Conservation (phyloP, 345 rosid species). For the Lepidium didymum region DNA sequence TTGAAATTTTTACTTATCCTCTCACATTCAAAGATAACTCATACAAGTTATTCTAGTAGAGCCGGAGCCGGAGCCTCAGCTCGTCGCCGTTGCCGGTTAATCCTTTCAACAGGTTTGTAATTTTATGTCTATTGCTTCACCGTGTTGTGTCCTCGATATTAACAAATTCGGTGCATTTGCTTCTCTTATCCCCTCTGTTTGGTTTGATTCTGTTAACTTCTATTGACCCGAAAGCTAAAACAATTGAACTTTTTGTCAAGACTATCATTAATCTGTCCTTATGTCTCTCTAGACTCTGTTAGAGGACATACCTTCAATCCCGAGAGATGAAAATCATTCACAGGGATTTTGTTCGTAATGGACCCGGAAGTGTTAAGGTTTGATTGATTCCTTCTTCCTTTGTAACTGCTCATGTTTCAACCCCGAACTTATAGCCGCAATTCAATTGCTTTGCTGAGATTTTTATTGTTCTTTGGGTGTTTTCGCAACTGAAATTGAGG, state of each 20-base stretch:
- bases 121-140: background rate
- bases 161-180: background rate
- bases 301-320: background rate
- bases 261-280: background rate
- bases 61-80: background rate
- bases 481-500: background rate
- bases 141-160: background rate
- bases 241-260: background rate
- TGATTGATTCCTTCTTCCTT: background rate
- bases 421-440: background rate
- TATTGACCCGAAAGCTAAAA: background rate
- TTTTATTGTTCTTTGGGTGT: background rate
- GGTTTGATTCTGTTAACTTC: background rate
- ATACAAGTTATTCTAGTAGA: background rate
- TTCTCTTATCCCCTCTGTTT: background rate
- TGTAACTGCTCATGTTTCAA: background rate
- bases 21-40: background rate
- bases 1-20: background rate
- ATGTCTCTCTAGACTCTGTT: background rate
- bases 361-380: conserved; percentile 91
- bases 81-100: background rate
- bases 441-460: background rate
- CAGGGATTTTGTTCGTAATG: conserved; percentile 43
- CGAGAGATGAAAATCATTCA: conserved; percentile 50
- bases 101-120: background rate